Percentiles rank a stretch among this genome's conserved stretches.
Evolutionary conservation across 169 alveolate genomes (phyloP).

Genomic region (Cryptosporidium ubiquitum): DNA sequence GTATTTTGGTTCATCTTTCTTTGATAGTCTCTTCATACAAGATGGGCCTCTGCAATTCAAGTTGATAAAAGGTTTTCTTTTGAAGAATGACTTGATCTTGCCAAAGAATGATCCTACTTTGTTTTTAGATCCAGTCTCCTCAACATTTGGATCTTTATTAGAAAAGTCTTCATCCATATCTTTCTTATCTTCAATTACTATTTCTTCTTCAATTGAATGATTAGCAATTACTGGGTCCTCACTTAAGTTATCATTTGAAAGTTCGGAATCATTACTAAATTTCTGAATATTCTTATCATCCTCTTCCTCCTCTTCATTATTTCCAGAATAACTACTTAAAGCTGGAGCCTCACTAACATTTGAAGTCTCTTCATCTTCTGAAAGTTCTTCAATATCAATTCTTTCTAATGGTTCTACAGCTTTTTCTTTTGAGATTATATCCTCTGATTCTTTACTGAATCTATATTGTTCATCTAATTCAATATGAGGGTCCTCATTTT

Average conservation of each 20-base stretch:
- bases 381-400: constrained; percentile 20
- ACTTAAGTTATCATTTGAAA: neutral
- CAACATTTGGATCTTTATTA: neutral
- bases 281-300: neutral
- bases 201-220: neutral
- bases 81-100: constrained; percentile 18
- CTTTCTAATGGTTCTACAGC: constrained; percentile 42
- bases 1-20: constrained; percentile 20
- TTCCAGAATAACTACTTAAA: neutral
- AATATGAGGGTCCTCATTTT: neutral
- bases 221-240: neutral
- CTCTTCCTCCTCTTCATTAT: neutral
- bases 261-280: neutral
- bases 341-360: neutral
- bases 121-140: neutral
- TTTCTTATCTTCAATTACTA: neutral
- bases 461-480: neutral
- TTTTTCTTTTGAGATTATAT: constrained; percentile 7
- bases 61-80: constrained; percentile 3
- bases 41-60: neutral
- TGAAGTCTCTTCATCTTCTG: constrained; percentile 6
- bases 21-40: constrained; percentile 15
- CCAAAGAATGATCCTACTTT: constrained; percentile 1
- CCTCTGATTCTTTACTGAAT: constrained; percentile 1
- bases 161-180: neutral